Evolutionary conservation across 1,284 basidiomycete species (phyloP), one percentile per base, ranked within the genome.

Genomic region (Ustilago hordei): DNA sequence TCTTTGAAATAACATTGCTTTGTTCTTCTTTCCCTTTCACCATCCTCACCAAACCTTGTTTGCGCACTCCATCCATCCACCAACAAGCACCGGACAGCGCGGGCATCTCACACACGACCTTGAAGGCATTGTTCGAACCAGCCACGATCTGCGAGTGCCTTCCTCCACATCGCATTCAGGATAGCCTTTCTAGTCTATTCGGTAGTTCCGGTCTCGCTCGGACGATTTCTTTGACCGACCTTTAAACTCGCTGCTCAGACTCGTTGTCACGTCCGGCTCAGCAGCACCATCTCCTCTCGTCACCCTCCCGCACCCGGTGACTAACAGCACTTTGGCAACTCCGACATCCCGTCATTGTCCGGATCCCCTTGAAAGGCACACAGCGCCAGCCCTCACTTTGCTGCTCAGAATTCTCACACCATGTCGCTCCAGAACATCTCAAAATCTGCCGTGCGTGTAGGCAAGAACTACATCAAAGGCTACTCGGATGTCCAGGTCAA

Each of bases 401-500:
- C 28, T 32, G n/a, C 28, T 19, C 19, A 4, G 13, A 17, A 35
- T 41, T 32, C 32, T 19, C 31, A 31, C 11, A 39, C 19, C 66
- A 84, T 83, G 82, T 81, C 82, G 48, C 65, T 86, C n/a, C 82
- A 84, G 50, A 84, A 85, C 69, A 79, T 83, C 64, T 80, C 79
- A 38, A 86, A 85, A 64, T 81, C 80, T 23, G 84, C 82, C 56
- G 74, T 86, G 12, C 80, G 84, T 34, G 81, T 84, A 12, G 84
- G 84, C 63, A 86, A 86, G 64, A 86, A 86, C 72, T 86, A 85
- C 67, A 74, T 84, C 69, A 86, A 85, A 63, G 83, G 83, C 36
- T 85, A 85, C 62, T 79, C 80, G 15, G 79, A 82, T 43, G 92
- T 92, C 0, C 93, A 98, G 88, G 91, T 94, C 59, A 98, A 98